Evolutionary conservation across 345 rosid species (phyloP).

Genomic region (Euphorbia lathyris): DNA sequence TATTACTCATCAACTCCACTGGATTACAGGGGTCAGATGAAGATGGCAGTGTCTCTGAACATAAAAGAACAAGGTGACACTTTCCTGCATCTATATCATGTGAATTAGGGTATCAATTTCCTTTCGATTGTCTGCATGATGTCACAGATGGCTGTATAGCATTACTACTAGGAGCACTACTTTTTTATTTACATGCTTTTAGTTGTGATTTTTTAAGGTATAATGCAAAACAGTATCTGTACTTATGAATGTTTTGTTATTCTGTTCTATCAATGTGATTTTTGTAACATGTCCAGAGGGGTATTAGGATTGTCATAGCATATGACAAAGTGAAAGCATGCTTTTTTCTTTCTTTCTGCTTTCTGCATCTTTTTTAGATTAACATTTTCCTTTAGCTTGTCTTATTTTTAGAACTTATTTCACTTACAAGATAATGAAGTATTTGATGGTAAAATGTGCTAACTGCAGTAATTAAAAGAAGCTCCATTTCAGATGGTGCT

Average conservation of each 20-base stretch:
- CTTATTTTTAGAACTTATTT: constrained; percentile 1
- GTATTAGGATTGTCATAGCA: neutral
- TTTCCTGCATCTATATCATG: neutral
- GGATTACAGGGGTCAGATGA: constrained; percentile 46
- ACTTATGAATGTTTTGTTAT: neutral
- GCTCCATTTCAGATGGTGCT: neutral
- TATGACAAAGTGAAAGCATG: neutral
- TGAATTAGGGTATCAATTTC: neutral
- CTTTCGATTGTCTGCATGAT: neutral
- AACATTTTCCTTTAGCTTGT: neutral
- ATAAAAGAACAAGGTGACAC: constrained; percentile 45
- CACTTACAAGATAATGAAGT: neutral
- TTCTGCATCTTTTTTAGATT: neutral
- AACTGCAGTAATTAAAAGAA: neutral
- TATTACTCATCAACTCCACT: constrained; percentile 22
- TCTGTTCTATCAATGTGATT: neutral
- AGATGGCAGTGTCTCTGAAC: constrained; percentile 25
- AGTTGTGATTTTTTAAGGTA: neutral
- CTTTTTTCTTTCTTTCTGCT: neutral
- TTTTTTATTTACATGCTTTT: neutral
- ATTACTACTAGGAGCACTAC: neutral
- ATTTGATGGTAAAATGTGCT: neutral
- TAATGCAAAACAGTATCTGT: neutral
- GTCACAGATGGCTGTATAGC: neutral
- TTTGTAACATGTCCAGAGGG: constrained; percentile 2